Evolutionary conservation across 169 alveolate species (phyloP).

Genomic region (Plasmodium inui): DNA sequence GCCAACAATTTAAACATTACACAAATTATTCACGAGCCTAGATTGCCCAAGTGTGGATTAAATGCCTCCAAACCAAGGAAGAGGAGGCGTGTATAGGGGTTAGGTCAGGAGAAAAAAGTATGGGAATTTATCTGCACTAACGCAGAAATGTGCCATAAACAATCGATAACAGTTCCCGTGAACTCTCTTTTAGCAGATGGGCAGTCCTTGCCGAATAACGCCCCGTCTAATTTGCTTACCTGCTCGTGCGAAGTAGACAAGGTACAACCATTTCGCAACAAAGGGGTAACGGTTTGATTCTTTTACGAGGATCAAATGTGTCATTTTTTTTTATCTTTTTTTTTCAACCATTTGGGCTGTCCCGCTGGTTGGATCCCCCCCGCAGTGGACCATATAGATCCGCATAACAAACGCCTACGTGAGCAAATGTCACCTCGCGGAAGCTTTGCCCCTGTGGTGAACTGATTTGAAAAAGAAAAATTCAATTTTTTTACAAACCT

Average conservation of each 20-base stretch:
- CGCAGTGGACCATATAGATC: neutral
- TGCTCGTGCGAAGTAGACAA: neutral
- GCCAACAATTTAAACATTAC: slow-evolving; percentile 87
- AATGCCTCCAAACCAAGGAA: slow-evolving; percentile 89
- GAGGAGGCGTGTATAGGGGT: slow-evolving; percentile 85
- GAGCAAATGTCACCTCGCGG: neutral
- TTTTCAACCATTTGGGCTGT: neutral
- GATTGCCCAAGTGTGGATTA: slow-evolving; percentile 89
- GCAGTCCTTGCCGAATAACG: neutral
- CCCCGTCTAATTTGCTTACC: neutral
- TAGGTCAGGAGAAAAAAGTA: neutral
- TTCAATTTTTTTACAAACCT: neutral
- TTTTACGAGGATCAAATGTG: neutral
- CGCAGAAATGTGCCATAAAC: neutral
- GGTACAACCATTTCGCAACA: neutral
- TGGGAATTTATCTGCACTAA: neutral
- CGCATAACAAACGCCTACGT: neutral
- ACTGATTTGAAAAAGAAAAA: neutral
- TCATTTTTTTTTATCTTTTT: neutral
- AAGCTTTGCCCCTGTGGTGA: neutral
- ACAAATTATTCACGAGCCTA: slow-evolving; percentile 88
- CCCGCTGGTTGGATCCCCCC: neutral
- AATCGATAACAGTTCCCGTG: neutral
- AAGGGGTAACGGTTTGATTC: neutral
- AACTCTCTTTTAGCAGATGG: neutral